Conservation (phyloP, 139 green algal genomes). For the Spirogloea muscicola region DNA sequence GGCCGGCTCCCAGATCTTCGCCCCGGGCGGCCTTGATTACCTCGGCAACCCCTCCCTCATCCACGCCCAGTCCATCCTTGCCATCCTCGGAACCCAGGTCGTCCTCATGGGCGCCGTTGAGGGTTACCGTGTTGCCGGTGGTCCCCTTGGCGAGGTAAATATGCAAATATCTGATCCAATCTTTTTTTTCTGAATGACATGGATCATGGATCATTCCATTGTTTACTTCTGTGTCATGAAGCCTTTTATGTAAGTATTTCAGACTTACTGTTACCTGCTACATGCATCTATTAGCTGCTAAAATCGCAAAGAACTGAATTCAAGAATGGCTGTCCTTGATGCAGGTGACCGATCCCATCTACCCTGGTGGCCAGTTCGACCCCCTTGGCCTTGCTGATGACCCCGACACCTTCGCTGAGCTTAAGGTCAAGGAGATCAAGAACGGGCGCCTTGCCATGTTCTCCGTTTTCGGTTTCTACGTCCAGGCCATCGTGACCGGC, state of each 20-base stretch:
- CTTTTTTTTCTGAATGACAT: no score
- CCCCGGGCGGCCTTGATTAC: conserved; percentile 62
- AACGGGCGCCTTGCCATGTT: conserved; percentile 49
- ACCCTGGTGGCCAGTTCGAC: conserved; percentile 50
- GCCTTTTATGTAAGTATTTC: no score
- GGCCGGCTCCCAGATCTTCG: conserved; percentile 79
- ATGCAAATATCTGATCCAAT: no score
- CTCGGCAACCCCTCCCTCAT: conserved; percentile 85
- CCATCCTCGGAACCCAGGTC: conserved; percentile 84
- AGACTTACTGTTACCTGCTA: no score
- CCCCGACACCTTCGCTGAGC: conserved; percentile 62
- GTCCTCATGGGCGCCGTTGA: conserved; percentile 68
- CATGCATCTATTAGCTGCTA: no score
- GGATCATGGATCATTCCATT: no score
- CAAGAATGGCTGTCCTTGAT: no score
- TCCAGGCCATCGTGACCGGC: conserved; percentile 77
- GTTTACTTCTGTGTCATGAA: no score
- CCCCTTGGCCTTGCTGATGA: conserved; percentile 73
- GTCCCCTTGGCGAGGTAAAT: conserved; percentile 75
- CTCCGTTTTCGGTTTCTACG: conserved; percentile 67
- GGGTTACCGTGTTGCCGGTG: conserved; percentile 88
- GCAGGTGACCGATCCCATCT: conserved; percentile 56
- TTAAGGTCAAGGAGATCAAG: conserved; percentile 93
- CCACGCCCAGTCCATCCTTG: conserved; percentile 92
- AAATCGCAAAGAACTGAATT: no score